These are phyloP conservation scores for Dryas drummondii DNA, from an alignment of 306 rosid species.

Conservation along the genomic window DNA sequence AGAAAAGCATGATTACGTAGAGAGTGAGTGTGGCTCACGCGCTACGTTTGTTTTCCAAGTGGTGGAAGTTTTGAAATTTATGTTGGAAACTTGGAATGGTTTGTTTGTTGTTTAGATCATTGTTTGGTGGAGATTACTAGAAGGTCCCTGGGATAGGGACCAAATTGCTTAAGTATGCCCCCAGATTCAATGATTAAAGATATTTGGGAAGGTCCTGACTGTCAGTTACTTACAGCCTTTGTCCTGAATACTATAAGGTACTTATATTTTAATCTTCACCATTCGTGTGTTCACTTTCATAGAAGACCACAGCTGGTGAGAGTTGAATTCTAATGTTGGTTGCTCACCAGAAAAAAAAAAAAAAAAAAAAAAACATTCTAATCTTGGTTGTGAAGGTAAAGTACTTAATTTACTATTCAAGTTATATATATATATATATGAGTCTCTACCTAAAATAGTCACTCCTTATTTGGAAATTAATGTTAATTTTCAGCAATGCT, in stretches of 20 bases:
- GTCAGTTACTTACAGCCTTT: not conserved
- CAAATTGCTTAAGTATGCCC: conserved; percentile 34
- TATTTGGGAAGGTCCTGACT: conserved; percentile 15
- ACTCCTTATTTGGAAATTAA: too few relatives aligned
- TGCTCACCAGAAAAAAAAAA: too few relatives aligned
- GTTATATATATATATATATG: too few relatives aligned
- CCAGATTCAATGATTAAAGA: conserved; percentile 29
- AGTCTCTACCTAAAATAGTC: too few relatives aligned
- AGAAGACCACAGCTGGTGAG: too few relatives aligned
- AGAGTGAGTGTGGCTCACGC: not conserved
- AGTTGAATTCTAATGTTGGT: too few relatives aligned
- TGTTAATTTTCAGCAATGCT: too few relatives aligned
- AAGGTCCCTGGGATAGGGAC: conserved; percentile 13
- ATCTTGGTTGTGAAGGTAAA: too few relatives aligned
- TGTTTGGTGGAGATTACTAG: conserved; percentile 15
- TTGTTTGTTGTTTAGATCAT: not conserved
- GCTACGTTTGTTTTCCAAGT: not conserved
- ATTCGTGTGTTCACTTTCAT: too few relatives aligned
- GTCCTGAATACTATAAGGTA: conserved; percentile 16
- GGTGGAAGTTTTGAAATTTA: not conserved
- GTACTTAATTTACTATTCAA: too few relatives aligned
- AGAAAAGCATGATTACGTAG: not conserved
- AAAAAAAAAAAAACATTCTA: too few relatives aligned
- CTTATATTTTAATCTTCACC: not conserved
- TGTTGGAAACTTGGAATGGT: not conserved